Conservation (phyloP, 2,329 filamentous ascomycete genomes). For the Ascochyta fabae region DNA sequence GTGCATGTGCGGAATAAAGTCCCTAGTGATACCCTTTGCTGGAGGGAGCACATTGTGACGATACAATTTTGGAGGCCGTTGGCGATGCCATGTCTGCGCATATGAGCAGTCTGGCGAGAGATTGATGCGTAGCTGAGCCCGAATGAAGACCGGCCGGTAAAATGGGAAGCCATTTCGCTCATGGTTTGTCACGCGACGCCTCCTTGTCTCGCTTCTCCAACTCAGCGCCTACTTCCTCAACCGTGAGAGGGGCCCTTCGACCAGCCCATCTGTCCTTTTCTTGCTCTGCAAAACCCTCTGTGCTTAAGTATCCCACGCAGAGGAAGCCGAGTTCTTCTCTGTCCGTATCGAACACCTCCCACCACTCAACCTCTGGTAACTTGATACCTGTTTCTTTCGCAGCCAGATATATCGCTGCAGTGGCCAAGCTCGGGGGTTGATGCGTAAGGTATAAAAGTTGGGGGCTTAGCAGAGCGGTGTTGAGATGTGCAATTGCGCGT, state of each 20-base stretch:
- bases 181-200: neutral
- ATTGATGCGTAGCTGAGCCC: neutral
- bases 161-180: neutral
- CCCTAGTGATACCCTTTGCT: neutral
- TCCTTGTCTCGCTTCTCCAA: slow-evolving; percentile 57
- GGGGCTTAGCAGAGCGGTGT: slow-evolving; percentile 82
- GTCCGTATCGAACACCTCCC: slow-evolving; percentile 97
- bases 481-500: slow-evolving; percentile 78
- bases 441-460: slow-evolving; percentile 92
- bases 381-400: slow-evolving; percentile 77
- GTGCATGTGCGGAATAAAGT: neutral
- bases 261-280: slow-evolving; percentile 63
- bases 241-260: slow-evolving; percentile 64
- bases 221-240: slow-evolving; percentile 65
- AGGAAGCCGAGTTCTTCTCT: slow-evolving; percentile 93
- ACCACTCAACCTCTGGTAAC: slow-evolving; percentile 87
- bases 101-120: too few relatives aligned
- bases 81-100: neutral
- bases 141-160: neutral
- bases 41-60: neutral
- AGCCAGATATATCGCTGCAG: slow-evolving; percentile 89
- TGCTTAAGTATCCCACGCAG: slow-evolving; percentile 82
- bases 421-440: slow-evolving; percentile 83
- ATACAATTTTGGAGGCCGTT: neutral
- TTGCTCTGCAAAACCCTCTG: slow-evolving; percentile 71